Base-by-base conservation (phyloP, 768 basidiomycete genomes). In the Calocybe cyanea region DNA sequence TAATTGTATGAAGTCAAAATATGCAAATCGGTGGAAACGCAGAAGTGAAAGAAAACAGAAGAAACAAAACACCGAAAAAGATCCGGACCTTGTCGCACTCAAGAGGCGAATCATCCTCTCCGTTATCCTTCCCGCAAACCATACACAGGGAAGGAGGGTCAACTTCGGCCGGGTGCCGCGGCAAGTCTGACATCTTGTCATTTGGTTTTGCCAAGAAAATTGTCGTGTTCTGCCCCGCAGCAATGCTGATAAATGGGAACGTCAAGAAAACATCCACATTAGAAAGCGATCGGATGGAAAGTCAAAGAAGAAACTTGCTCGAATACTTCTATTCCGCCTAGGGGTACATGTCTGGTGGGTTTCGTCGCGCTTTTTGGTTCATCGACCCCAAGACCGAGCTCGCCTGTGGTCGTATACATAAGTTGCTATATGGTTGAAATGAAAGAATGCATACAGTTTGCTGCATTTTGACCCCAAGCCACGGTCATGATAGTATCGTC, bases 321-420 rank as follows among this genome's bases (percentile, higher is more conserved):
- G 40, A 93, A 71, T 37, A 96, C 78, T n/a, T 89, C 78, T 25
- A 97, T 76, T 0, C 83, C 90, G n/a, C 62, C 67, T 8, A 98
- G 75, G 4, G 85, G 79, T 14, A 78, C 64, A 51, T 92, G 76
- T 42, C 73, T 73, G 3, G 79, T 83, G 0, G 90, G 90, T 55
- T 91, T 92, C 9, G 90, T 92, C 0, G 91, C 80, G 51, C 87
- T 91, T 67, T 93, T 94, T 0, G 87, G 82, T 58, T 89, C 81
- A 2, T 88, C 84, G 0, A 74, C 72, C 7, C 92, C 90, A 2
- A 92, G 66, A 0, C 88, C 91, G 3, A 95, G 79, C 63, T 95
- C 92, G 37, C 83, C 84, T 80, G 49, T 9, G 47, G 7, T 24
- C 20, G 32, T 13, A 1, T 2, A 31, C 6, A 18, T 19, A 19